These are phyloP conservation scores for Erigeron canadensis DNA, from an alignment of 129 eudicot species.

Conservation along the genomic window DNA sequence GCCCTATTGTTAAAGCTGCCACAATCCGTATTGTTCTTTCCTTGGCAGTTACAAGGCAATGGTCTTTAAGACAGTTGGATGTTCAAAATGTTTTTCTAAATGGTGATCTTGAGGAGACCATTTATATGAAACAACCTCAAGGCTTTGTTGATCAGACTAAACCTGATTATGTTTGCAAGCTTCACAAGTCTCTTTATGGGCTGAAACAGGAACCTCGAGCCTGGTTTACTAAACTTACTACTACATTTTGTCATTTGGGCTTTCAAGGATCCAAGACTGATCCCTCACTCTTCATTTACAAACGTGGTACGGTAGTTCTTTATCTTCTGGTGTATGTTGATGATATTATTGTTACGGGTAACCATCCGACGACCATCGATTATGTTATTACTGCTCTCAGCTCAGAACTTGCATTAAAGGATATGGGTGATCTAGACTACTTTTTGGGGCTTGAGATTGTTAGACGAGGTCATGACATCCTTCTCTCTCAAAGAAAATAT, in stretches of 20 bases:
- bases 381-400: not conserved
- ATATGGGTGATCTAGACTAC: not conserved
- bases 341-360: not conserved
- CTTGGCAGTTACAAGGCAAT: not conserved
- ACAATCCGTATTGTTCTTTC: not conserved
- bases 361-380: no score
- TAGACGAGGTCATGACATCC: no score
- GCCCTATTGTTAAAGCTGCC: not conserved
- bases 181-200: not conserved
- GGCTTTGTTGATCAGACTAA: not conserved
- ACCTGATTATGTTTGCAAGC: not conserved
- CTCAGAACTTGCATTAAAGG: not conserved
- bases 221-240: not conserved
- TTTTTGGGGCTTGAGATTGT: not conserved
- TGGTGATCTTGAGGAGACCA: not conserved
- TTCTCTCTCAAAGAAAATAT: no score
- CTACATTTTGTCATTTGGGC: not conserved
- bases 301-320: not conserved
- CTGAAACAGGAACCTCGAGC: not conserved
- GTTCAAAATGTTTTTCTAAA: not conserved
- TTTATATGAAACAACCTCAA: not conserved
- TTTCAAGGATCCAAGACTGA: not conserved
- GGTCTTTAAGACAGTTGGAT: not conserved
- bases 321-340: not conserved
- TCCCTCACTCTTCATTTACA: not conserved